Percentiles rank a stretch among this genome's conserved stretches.
Evolutionary conservation across 2,329 filamentous ascomycete genomes (phyloP).

Genomic region (Teratosphaeria destructans): DNA sequence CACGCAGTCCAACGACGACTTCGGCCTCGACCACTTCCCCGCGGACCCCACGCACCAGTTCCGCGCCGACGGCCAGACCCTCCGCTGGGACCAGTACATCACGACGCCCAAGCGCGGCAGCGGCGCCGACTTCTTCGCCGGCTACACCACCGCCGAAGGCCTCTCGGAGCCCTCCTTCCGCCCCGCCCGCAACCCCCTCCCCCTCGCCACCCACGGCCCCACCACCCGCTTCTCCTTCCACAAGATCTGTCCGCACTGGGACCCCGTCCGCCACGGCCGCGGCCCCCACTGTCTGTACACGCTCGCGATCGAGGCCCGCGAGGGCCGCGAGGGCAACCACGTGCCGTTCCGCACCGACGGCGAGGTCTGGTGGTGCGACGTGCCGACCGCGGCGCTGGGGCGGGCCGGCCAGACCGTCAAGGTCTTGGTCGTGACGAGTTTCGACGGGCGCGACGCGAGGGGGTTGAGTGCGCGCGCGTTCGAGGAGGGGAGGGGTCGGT

Average conservation of each 20-base stretch:
- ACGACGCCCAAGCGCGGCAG: slow-evolving; percentile 45
- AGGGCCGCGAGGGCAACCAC: slow-evolving; percentile 52
- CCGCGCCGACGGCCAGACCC: slow-evolving; percentile 56
- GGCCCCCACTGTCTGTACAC: slow-evolving; percentile 60
- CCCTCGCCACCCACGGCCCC: slow-evolving; percentile 42
- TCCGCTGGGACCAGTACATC: slow-evolving; percentile 76
- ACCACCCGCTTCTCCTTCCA: slow-evolving; percentile 63
- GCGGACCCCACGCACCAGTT: slow-evolving; percentile 58
- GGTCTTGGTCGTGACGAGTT: slow-evolving; percentile 50
- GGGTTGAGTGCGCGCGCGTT: slow-evolving; percentile 43
- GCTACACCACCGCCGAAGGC: slow-evolving; percentile 39
- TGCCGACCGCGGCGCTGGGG: slow-evolving; percentile 54
- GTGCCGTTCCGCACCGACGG: slow-evolving; percentile 63
- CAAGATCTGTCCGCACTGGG: slow-evolving; percentile 75
- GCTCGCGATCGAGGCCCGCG: slow-evolving; percentile 53
- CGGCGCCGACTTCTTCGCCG: slow-evolving; percentile 36
- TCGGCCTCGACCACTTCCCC: slow-evolving; percentile 74
- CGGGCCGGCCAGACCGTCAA: slow-evolving; percentile 56
- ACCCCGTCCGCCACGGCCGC: slow-evolving; percentile 54
- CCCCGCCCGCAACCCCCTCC: slow-evolving; percentile 52
- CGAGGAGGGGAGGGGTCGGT: slow-evolving; percentile 35
- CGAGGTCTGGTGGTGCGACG: slow-evolving; percentile 74
- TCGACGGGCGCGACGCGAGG: slow-evolving; percentile 41
- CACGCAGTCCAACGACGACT: slow-evolving; percentile 62
- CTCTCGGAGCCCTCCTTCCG: slow-evolving; percentile 47